Evolutionary conservation across 768 basidiomycete species (phyloP).

Genomic region (Leccinum rimulosum): DNA sequence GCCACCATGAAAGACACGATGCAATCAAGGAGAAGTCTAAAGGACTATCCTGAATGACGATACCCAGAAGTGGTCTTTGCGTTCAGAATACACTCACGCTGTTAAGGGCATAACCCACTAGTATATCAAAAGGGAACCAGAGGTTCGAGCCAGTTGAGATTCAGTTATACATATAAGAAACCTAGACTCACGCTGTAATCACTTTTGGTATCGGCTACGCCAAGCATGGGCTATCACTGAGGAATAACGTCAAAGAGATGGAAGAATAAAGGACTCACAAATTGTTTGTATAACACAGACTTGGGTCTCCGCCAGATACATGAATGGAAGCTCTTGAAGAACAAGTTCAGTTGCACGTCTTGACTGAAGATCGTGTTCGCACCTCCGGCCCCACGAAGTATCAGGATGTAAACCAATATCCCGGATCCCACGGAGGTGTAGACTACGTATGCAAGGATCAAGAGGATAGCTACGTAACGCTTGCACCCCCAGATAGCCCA

Average conservation of each 20-base stretch:
- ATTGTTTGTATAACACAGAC: not conserved
- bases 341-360: not conserved
- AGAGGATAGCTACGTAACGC: not conserved
- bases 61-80: not conserved
- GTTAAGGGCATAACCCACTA: not conserved
- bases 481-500: slow-evolving; percentile 17
- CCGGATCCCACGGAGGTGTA: not conserved
- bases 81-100: not conserved
- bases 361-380: not conserved
- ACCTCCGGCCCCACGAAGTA: fast-evolving
- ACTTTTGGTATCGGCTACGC: not conserved
- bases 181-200: too few relatives aligned
- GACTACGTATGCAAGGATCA: not conserved
- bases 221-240: not conserved
- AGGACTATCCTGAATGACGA: not conserved
- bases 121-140: not conserved
- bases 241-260: not conserved
- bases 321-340: not conserved
- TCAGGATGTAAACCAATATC: not conserved
- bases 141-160: not conserved
- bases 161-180: not conserved
- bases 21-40: not conserved
- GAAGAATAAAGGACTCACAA: not conserved
- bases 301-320: not conserved
- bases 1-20: not conserved